Evolutionary conservation across 331 rosid species (phyloP).

Genomic region (Spiraea crenata): DNA sequence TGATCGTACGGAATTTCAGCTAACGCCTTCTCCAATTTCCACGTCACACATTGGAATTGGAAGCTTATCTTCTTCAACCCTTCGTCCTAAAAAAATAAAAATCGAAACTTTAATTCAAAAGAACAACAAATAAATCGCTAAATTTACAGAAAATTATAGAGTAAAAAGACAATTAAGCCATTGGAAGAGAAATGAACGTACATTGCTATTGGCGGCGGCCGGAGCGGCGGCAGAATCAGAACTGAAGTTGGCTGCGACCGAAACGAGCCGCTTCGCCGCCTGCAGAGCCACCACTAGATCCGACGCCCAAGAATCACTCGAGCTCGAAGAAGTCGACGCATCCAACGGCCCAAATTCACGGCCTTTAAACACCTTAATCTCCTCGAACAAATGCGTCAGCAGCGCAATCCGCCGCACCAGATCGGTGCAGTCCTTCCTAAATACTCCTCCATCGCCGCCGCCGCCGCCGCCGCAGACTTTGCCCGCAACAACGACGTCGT

Average conservation of each 20-base stretch:
- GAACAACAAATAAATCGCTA: background rate
- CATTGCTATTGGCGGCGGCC: slow-evolving; percentile 33
- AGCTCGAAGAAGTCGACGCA: slow-evolving; percentile 36
- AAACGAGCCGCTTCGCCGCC: slow-evolving; percentile 61
- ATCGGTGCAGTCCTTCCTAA: slow-evolving; percentile 85
- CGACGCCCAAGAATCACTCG: slow-evolving; percentile 41
- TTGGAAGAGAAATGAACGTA: background rate
- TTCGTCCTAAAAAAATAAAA: slow-evolving; percentile 70
- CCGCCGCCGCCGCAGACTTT: slow-evolving; percentile 29
- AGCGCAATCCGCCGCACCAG: slow-evolving; percentile 94
- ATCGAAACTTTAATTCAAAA: slow-evolving; percentile 23
- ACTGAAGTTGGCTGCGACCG: slow-evolving; percentile 48
- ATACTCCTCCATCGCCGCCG: slow-evolving; percentile 19
- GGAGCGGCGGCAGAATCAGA: slow-evolving; percentile 38
- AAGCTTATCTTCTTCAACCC: slow-evolving; percentile 58
- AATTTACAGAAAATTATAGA: slow-evolving; percentile 30
- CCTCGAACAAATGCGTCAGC: slow-evolving; percentile 77
- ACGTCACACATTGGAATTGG: slow-evolving; percentile 80
- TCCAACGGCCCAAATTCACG: slow-evolving; percentile 14
- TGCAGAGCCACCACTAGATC: slow-evolving; percentile 72
- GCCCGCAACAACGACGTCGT: slow-evolving; percentile 48
- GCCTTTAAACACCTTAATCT: slow-evolving; percentile 52
- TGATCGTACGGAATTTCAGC: slow-evolving; percentile 57
- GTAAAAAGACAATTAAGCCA: too few relatives aligned
- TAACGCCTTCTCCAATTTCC: slow-evolving; percentile 85